These are phyloP conservation scores for Mucor irregularis DNA, from an alignment of 371 early-diverging fungal species.

Conservation along the genomic window DNA sequence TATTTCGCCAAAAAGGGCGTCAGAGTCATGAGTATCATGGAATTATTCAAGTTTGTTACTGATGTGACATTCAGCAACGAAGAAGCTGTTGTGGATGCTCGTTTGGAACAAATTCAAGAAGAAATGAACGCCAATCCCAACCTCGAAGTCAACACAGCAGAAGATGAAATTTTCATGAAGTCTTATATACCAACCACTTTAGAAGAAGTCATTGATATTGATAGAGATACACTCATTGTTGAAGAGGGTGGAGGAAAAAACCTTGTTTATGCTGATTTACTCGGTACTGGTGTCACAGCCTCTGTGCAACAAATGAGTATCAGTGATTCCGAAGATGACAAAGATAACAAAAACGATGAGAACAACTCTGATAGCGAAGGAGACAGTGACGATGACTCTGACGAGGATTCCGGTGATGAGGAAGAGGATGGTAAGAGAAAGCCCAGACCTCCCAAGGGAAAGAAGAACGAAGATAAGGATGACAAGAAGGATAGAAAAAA, in stretches of 20 bases:
- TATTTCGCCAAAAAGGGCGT: slow-evolving; percentile 90
- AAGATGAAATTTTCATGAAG: slow-evolving; percentile 91
- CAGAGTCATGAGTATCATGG: slow-evolving; percentile 77
- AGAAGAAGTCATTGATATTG: slow-evolving; percentile 89
- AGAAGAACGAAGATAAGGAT: slow-evolving; percentile 85
- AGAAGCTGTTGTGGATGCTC: slow-evolving; percentile 67
- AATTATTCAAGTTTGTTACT: slow-evolving; percentile 91
- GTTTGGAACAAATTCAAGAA: slow-evolving; percentile 57
- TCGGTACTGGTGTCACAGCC: slow-evolving; percentile 31
- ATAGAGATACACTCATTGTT: slow-evolving; percentile 78
- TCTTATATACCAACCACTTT: slow-evolving; percentile 92
- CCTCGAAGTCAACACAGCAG: slow-evolving; percentile 51
- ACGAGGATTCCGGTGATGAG: slow-evolving; percentile 42
- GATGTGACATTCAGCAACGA: slow-evolving; percentile 60
- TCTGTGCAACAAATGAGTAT: slow-evolving; percentile 15
- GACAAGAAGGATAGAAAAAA: slow-evolving; percentile 86
- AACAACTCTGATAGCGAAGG: slow-evolving; percentile 28
- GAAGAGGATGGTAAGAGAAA: slow-evolving; percentile 40
- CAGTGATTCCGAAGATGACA: slow-evolving; percentile 23
- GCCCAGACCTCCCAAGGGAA: slow-evolving; percentile 52
- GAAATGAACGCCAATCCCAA: slow-evolving; percentile 35
- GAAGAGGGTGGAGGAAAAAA: slow-evolving; percentile 75
- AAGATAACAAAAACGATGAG: slow-evolving; percentile 39
- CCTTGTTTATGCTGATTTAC: slow-evolving; percentile 46
- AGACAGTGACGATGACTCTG: slow-evolving; percentile 41